phyloP scores from a whole-genome alignment of 176 grass and related monocot genomes.

The Alloteropsis semialata region DNA sequence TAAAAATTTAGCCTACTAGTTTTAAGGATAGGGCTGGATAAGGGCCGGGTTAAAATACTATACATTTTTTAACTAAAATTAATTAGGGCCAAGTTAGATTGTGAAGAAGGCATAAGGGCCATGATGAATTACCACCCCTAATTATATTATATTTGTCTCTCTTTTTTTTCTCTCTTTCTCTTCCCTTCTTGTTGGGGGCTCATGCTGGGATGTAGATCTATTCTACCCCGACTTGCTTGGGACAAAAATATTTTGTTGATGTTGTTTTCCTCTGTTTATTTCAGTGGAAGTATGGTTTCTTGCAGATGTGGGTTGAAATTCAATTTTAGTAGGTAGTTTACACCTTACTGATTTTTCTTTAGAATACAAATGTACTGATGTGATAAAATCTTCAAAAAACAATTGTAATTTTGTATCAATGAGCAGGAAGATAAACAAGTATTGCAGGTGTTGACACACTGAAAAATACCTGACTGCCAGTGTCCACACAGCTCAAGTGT shows the following conservation, averaged over 20 bases:
- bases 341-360: background rate
- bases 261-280: background rate
- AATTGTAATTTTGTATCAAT: background rate
- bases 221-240: background rate
- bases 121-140: too few relatives aligned
- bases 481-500: slow-evolving; percentile 82
- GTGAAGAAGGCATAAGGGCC: too few relatives aligned
- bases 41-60: too few relatives aligned
- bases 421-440: background rate
- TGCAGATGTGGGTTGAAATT: background rate
- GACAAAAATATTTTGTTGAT: background rate
- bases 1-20: too few relatives aligned
- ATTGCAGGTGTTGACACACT: background rate
- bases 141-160: background rate
- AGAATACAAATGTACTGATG: background rate
- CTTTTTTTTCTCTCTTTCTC: background rate
- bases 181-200: background rate
- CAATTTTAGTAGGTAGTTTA: background rate
- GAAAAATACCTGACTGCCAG: slow-evolving; percentile 86
- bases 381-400: background rate
- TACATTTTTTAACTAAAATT: too few relatives aligned
- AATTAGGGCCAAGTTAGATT: too few relatives aligned
- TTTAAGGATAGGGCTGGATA: too few relatives aligned
- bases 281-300: background rate
- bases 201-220: background rate